Evolutionary conservation across 2,329 filamentous ascomycete genomes (phyloP).

Genomic region (Arthrocladium fulminans): DNA sequence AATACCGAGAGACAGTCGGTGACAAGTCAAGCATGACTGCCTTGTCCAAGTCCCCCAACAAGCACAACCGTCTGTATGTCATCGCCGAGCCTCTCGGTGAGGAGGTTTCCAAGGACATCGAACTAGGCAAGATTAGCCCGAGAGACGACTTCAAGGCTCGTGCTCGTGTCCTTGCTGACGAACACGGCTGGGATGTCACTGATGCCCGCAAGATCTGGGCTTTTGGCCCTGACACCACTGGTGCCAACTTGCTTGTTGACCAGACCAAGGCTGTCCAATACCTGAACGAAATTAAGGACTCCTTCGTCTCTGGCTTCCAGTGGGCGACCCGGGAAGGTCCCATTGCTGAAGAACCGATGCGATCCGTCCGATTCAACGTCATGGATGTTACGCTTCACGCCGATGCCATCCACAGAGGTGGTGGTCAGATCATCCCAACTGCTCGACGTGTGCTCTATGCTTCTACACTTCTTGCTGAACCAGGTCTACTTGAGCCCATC

Average conservation of each 20-base stretch:
- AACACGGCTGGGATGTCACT: slow-evolving; percentile 98
- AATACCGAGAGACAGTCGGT: slow-evolving; percentile 94
- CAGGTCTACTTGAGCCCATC: slow-evolving; percentile 88
- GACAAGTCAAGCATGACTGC: slow-evolving; percentile 85
- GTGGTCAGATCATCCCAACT: slow-evolving; percentile 97
- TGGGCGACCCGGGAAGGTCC: slow-evolving; percentile 98
- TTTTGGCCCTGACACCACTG: slow-evolving; percentile 95
- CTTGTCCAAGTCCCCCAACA: slow-evolving; percentile 99
- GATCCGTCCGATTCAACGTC: slow-evolving; percentile 95
- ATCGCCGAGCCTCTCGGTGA: slow-evolving; percentile 82
- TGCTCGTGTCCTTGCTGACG: slow-evolving; percentile 90
- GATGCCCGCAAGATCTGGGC: slow-evolving; percentile 99
- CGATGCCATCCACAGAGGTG: slow-evolving; percentile 99
- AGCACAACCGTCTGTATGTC: slow-evolving; percentile 99
- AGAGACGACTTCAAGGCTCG: slow-evolving; percentile 99
- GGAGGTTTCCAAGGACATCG: slow-evolving; percentile 84
- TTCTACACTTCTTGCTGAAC: slow-evolving; percentile 79
- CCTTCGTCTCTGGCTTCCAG: slow-evolving; percentile 98
- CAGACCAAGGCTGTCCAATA: slow-evolving; percentile 99
- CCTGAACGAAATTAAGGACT: slow-evolving; percentile 99
- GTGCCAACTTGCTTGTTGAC: slow-evolving; percentile 96
- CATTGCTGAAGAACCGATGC: slow-evolving; percentile 96
- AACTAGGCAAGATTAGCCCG: slow-evolving; percentile 80
- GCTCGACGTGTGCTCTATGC: slow-evolving; percentile 96
- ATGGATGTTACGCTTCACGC: slow-evolving; percentile 99